These are phyloP conservation scores for Capsella bursapastoris DNA, from an alignment of 345 rosid species.

Conservation along the genomic window DNA sequence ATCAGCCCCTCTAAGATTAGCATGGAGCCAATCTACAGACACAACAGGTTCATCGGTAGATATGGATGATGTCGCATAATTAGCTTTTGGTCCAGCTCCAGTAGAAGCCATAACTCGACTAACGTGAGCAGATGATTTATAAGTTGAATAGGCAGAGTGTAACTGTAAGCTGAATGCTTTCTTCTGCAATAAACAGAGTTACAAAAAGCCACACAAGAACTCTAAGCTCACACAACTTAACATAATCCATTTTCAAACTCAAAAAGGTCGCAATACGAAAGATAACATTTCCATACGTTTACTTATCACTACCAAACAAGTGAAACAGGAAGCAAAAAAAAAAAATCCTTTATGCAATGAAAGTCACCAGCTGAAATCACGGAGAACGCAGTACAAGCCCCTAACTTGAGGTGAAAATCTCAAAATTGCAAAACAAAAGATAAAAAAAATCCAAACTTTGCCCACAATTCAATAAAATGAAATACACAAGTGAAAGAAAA, in stretches of 20 bases:
- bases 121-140: slow-evolving; percentile 41
- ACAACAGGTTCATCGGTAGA: slow-evolving; percentile 74
- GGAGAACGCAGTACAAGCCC: no score
- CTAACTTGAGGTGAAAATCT: no score
- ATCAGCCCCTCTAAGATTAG: slow-evolving; percentile 71
- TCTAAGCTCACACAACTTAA: background rate
- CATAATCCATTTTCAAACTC: background rate
- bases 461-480: background rate
- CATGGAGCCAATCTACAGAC: slow-evolving; percentile 93
- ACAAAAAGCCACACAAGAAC: slow-evolving; percentile 9
- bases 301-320: background rate
- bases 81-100: slow-evolving; percentile 43
- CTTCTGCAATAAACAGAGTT: slow-evolving; percentile 50
- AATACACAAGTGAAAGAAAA: background rate
- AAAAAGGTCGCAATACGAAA: background rate
- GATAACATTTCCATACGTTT: background rate
- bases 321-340: background rate
- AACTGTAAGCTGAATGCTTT: slow-evolving; percentile 45
- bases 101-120: slow-evolving; percentile 63
- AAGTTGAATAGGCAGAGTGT: slow-evolving; percentile 28
- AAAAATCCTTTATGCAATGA: background rate
- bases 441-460: background rate
- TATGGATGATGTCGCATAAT: slow-evolving; percentile 54
- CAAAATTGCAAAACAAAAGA: background rate
- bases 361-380: no score